Percentiles rank a stretch among this genome's conserved stretches.
phyloP scores from a whole-genome alignment of 2,329 filamentous ascomycete species.

The Curvularia sp. region DNA sequence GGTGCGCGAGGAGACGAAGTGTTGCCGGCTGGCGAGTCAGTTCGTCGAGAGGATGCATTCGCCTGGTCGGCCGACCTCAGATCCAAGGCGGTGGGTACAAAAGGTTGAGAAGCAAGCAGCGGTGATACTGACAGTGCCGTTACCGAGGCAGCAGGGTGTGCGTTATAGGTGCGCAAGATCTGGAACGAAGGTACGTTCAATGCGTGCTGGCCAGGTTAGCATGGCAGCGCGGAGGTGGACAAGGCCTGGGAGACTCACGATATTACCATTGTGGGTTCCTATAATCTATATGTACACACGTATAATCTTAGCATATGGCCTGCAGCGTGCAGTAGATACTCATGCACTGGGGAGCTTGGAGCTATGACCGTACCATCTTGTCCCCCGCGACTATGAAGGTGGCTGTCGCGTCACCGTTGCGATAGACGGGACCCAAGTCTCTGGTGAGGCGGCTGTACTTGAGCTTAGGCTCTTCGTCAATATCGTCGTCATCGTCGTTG shows the following conservation, averaged over 20 bases:
- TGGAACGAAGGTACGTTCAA: slow-evolving; percentile 83
- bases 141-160: slow-evolving; percentile 83
- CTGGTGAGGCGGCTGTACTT: slow-evolving; percentile 91
- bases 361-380: slow-evolving; percentile 77
- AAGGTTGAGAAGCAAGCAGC: slow-evolving; percentile 67
- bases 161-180: slow-evolving; percentile 83
- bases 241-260: slow-evolving; percentile 66
- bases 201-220: slow-evolving; percentile 69
- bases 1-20: slow-evolving; percentile 61
- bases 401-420: slow-evolving; percentile 94
- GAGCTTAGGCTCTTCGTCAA: slow-evolving; percentile 91
- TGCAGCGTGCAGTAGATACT: slow-evolving; percentile 64
- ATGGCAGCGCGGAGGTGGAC: background rate
- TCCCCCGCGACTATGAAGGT: slow-evolving; percentile 89
- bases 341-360: slow-evolving; percentile 12
- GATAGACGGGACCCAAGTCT: slow-evolving; percentile 80
- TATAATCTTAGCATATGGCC: slow-evolving; percentile 57
- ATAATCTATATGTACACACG: slow-evolving; percentile 77
- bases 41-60: slow-evolving; percentile 53
- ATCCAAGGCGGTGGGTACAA: slow-evolving; percentile 31
- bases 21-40: slow-evolving; percentile 37
- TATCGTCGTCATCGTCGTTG: slow-evolving; percentile 72
- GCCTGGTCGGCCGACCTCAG: slow-evolving; percentile 36
- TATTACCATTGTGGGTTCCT: slow-evolving; percentile 95
- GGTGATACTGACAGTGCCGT: slow-evolving; percentile 91